These are phyloP conservation scores for Mrakia gelida DNA, from an alignment of 768 basidiomycete species.

Conservation along the genomic window DNA sequence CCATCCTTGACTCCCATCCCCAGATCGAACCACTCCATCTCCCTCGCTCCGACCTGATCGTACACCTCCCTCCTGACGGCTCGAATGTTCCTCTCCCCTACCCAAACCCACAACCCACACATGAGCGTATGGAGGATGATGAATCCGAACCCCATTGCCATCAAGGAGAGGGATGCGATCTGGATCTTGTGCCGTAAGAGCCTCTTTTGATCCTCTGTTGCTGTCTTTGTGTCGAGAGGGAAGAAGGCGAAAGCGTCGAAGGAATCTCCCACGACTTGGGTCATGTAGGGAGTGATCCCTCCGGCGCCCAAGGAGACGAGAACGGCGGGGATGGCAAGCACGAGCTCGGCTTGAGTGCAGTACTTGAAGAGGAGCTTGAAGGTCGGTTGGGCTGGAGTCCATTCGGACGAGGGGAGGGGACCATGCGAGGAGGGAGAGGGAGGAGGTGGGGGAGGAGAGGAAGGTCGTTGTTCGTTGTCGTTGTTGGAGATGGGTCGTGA, in stretches of 20 bases:
- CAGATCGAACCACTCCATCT: constrained; percentile 87
- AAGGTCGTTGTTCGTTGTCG: not conserved
- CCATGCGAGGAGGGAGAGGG: not conserved
- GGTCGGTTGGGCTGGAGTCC: constrained; percentile 51
- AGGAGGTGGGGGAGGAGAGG: not conserved
- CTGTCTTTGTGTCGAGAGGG: constrained; percentile 43
- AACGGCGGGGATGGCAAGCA: constrained; percentile 62
- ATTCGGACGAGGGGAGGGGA: not conserved
- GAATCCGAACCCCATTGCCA: constrained; percentile 38
- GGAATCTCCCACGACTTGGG: constrained; percentile 67
- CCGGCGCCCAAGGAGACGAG: constrained; percentile 61
- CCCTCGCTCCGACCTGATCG: constrained; percentile 59
- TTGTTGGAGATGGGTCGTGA: not conserved
- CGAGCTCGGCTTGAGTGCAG: constrained; percentile 56
- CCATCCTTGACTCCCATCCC: constrained; percentile 54
- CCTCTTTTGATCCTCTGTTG: constrained; percentile 37
- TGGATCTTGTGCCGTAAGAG: constrained; percentile 37
- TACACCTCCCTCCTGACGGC: constrained; percentile 67
- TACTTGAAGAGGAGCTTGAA: constrained; percentile 65
- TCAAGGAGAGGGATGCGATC: constrained; percentile 40
- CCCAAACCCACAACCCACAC: constrained; percentile 76
- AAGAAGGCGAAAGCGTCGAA: constrained; percentile 68
- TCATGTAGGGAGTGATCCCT: constrained; percentile 80
- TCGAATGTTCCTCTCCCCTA: constrained; percentile 73
- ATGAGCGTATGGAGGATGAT: constrained; percentile 69